Conservation (phyloP, 2,329 filamentous ascomycete genomes). For the Clonostachys sp. region DNA sequence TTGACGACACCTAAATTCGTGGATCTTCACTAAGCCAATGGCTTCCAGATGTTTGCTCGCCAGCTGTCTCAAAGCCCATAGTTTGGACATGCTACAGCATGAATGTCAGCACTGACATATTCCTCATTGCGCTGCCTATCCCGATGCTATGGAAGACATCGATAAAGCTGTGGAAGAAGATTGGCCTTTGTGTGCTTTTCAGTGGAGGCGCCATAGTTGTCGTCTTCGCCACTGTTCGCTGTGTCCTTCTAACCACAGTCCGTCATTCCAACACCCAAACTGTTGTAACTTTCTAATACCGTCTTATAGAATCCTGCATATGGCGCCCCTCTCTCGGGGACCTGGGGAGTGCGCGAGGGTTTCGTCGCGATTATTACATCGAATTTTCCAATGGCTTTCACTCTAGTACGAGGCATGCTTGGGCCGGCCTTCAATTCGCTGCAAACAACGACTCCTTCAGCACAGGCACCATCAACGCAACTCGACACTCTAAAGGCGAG, state of each 20-base stretch:
- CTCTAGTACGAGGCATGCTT: conserved; percentile 1
- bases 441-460: neutral
- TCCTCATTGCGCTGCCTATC: conserved; percentile 9
- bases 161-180: conserved; percentile 4
- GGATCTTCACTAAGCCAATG: neutral
- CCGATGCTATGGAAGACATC: conserved; percentile 8
- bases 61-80: conserved; percentile 8
- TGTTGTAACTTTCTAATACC: neutral
- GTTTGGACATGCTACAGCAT: conserved; percentile 8
- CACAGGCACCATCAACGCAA: neutral
- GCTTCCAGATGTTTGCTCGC: conserved; percentile 7
- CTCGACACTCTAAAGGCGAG: neutral
- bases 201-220: conserved; percentile 5
- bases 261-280: neutral
- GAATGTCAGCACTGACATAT: conserved; percentile 11
- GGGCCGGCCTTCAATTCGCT: neutral
- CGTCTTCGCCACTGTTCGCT: conserved; percentile 5
- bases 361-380: conserved; percentile 10
- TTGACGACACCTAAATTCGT: neutral
- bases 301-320: neutral
- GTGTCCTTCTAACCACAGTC: conserved; percentile 1
- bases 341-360: conserved; percentile 9
- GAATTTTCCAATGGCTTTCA: conserved; percentile 9
- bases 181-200: conserved; percentile 6
- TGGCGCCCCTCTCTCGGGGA: conserved; percentile 5